Base-by-base conservation (phyloP, 1,139 yeast species). In the Geotrichum bryndzae region DNA sequence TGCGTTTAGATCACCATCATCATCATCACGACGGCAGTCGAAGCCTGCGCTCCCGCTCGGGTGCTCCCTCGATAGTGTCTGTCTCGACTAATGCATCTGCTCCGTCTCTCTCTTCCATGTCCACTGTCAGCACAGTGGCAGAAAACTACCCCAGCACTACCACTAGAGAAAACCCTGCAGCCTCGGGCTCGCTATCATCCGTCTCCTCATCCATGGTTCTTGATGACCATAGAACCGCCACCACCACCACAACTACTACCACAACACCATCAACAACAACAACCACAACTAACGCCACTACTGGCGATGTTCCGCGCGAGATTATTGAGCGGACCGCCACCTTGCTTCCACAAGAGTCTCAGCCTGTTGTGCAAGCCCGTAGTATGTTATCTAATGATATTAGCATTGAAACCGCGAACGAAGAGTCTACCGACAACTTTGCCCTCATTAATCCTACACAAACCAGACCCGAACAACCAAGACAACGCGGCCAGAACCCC, bases 21-120 rank as follows among this genome's bases (percentile, higher is more conserved):
- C 46, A 45, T 22, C 60, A 27, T 31, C 38, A 56, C 46, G 54
- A 52, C 38, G 46, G 22, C 50, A 55, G 45, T 38, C 35, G 38
- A 2, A 31, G 48, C 23, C 46, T 31, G 15, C 45, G 46, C 23
- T 50, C 59, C 6, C 53, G 35, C 23, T 63, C 66, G 27, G 58
- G 57, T 18, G 61, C 64, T 6, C 58, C 61, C 22, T 58, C 61
- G 1, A 56, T 59, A 23, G 61, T 63, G 10, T 60, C 67, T 3
- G 61, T 41, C 50, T 38, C 62, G 18, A 35, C 41, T 35, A 35
- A 35, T 35, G 41, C 41, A 35, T 35, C 41, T 35, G 41, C 41
- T 13, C 58, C 65, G 1, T 53, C 65, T 8, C 53, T 53, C 13
- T 41, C 53, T 46, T 60, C 62, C n/a, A 53, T 54, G 41, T 58